Conservation (phyloP, 805 yeast genomes). For the Wickerhamomyces xylosicus region DNA sequence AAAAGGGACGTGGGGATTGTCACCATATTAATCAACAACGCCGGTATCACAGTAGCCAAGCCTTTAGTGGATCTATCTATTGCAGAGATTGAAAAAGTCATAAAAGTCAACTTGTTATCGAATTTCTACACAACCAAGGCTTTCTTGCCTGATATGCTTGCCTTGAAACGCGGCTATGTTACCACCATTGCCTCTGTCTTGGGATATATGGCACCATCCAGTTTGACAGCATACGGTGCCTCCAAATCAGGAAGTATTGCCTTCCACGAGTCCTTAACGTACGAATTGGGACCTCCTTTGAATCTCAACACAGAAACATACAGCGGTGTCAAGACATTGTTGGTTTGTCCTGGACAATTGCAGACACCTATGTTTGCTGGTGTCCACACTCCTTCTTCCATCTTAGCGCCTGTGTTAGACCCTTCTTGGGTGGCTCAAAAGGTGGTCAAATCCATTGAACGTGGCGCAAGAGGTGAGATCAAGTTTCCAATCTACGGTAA, state of each 20-base stretch:
- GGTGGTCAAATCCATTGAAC: conserved; percentile 43
- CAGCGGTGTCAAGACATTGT: conserved; percentile 55
- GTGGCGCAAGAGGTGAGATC: conserved; percentile 60
- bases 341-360: conserved; percentile 85
- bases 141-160: conserved; percentile 67
- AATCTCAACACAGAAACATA: conserved; percentile 21
- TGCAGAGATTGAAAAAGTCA: conserved; percentile 49
- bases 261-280: conserved; percentile 70
- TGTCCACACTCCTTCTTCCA: conserved; percentile 60
- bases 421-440: conserved; percentile 54
- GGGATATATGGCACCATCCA: conserved; percentile 79
- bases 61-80: conserved; percentile 41
- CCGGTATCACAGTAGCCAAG: conserved; percentile 62
- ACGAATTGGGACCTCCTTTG: conserved; percentile 47
- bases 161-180: conserved; percentile 54
- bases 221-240: conserved; percentile 75
- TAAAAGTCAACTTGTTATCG: conserved; percentile 62
- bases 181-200: conserved; percentile 78
- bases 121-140: conserved; percentile 59
- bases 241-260: conserved; percentile 82
- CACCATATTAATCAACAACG: conserved; percentile 73
- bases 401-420: conserved; percentile 77
- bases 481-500: conserved; percentile 71
- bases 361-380: conserved; percentile 65
- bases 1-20: conserved; percentile 42